A percentile compares a stretch with the other conserved stretches of the same genome.
Evolutionary conservation across 208 protist genomes (phyloP).

Genomic region (Acanthamoeba castellanii): DNA sequence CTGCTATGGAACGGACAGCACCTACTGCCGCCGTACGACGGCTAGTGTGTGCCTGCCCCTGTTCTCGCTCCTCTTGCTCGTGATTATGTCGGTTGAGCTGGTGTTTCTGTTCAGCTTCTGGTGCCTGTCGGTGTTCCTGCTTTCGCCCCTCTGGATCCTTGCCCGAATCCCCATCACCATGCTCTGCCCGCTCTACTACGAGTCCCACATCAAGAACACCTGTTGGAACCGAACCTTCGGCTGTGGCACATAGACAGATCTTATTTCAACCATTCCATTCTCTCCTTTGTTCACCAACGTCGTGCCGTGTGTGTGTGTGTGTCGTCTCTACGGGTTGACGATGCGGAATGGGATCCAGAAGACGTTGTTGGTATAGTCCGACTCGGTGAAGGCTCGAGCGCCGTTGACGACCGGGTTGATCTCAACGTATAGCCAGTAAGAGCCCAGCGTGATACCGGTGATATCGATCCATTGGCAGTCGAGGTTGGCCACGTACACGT

Average conservation of each 20-base stretch:
- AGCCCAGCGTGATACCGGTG: neutral
- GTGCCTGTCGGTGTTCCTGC: neutral
- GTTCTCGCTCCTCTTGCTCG: neutral
- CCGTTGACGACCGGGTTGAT: constrained; percentile 11
- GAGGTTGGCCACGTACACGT: constrained; percentile 37
- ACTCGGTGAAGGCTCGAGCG: neutral
- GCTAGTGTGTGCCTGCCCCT: neutral
- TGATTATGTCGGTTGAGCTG: neutral
- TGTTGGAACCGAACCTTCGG: neutral
- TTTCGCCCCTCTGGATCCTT: neutral
- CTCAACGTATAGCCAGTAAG: constrained; percentile 25
- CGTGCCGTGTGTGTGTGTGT: no score
- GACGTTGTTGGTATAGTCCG: constrained; percentile 62
- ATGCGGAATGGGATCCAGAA: constrained; percentile 42
- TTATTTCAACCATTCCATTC: neutral
- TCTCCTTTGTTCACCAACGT: no score
- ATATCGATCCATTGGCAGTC: constrained; percentile 72
- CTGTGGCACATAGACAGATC: neutral
- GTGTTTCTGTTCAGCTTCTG: neutral
- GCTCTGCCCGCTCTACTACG: constrained; percentile 6
- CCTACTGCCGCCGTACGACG: neutral
- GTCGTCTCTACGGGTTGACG: neutral
- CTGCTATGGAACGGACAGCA: neutral
- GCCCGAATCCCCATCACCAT: neutral
- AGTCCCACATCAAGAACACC: neutral